Base-by-base conservation (phyloP, 345 rosid species). In the Citrus cavaleriei region DNA sequence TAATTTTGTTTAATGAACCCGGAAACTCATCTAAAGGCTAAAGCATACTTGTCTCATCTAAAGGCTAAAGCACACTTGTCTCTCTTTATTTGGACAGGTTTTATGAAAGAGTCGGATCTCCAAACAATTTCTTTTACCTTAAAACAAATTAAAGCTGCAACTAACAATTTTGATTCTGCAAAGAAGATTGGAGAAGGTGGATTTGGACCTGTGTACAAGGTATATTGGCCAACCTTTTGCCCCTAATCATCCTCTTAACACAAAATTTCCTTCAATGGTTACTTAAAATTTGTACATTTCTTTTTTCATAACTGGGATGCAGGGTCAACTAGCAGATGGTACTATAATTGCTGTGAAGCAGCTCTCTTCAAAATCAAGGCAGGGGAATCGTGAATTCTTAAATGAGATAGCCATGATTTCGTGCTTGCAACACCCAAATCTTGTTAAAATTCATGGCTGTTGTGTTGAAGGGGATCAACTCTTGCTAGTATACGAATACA, bases 111-210 rank as follows among this genome's bases (percentile, higher is more conserved):
- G 64, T 82, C 81, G 24, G 91, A 87, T 69, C 77, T 84, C 51
- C 89, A 81, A 35, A 83, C 85, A 51, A 88, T 83, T 62, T 84
- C 79, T 46, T 81, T 86, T 73, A 79, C 83, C 61, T 79, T 81
- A 46, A 86, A 79, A 57, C 84, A 81, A 78, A 83, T 83, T 22
- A 81, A 70, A 75, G 83, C 59, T 59, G 88, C 88, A 35, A 86
- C 86, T 5, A 38, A 81, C 63, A 71, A 86, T 63, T 86, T 86
- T 74, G 85, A 81, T 78, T 16, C 78, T 13, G 63, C 58, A 7
- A 77, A 81, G 67, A 85, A 83, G 81, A 73, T 85, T 68, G 88
- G 86, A 65, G 86, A 85, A 85, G 88, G 88, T 12, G 88, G 88
- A 54, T 85, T 85, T 60, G 88, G 88, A 62, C 80, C 84, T 54